Conservation (phyloP, 2,329 filamentous ascomycete species). For the Pseudogymnoascus sp. region DNA sequence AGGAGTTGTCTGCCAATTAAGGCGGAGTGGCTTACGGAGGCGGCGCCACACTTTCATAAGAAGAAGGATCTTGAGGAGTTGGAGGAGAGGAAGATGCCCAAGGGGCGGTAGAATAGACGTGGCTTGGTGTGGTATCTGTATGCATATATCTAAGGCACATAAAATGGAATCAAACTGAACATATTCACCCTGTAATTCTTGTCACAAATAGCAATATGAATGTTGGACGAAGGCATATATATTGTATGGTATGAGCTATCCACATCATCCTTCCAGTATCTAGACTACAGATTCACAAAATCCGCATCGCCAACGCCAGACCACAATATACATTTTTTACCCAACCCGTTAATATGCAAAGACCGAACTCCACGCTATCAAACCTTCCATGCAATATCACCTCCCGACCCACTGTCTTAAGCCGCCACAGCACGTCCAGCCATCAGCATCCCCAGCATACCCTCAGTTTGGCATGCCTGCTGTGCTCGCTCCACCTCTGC, state of each 20-base stretch:
- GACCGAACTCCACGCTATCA: constrained; percentile 10
- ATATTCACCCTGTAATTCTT: neutral
- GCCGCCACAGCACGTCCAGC: constrained; percentile 31
- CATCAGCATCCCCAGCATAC: constrained; percentile 79
- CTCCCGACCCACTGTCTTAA: neutral
- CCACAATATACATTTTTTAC: constrained; percentile 6
- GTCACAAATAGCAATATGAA: neutral
- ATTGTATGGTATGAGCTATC: constrained; percentile 7
- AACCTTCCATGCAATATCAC: constrained; percentile 10
- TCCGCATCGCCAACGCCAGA: constrained; percentile 8
- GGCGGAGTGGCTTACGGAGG: constrained; percentile 75
- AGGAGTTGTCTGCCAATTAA: constrained; percentile 79
- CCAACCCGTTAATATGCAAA: constrained; percentile 8
- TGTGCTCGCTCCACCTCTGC: constrained; percentile 77
- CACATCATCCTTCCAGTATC: constrained; percentile 5
- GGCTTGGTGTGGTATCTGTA: neutral
- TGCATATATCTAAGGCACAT: neutral
- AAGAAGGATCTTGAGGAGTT: constrained; percentile 79
- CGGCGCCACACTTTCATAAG: constrained; percentile 93
- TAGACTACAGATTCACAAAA: constrained; percentile 4
- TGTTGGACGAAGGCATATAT: neutral
- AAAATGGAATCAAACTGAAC: neutral
- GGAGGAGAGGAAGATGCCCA: constrained; percentile 71
- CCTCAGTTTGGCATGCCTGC: constrained; percentile 70
- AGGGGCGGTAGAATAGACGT: constrained; percentile 25